Base-by-base conservation (phyloP, 768 basidiomycete species). In the Podaxis sp. region DNA sequence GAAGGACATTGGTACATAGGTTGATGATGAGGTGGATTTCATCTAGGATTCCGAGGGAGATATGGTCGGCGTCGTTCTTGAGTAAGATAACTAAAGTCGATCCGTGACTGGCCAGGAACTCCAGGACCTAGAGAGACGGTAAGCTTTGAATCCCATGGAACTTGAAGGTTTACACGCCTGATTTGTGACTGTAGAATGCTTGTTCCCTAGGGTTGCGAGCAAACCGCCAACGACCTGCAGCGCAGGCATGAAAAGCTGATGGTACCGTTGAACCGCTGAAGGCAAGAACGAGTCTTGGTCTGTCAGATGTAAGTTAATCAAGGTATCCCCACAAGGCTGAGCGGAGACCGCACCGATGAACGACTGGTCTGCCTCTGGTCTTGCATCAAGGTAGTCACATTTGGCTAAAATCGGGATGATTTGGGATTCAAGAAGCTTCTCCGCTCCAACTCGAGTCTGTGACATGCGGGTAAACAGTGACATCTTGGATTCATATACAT, bases 401-500 rank as follows among this genome's bases (percentile, higher is more conserved):
- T 90, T 87, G 0, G 90, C 85, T 50, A 98, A 77, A 15, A 86
- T 80, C 2, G 87, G 82, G 10, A 97, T 79, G 1, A 95, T 67
- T 59, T 91, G 90, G 1, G 87, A 83, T 62, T 95, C 93, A 4
- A 97, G 73, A 24, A 98, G 75, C 49, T 88, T 84, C 69, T 97
- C 95, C 2, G 95, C 94, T 2, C 96, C 96, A 62, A 82, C 77
- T 50, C 90, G 82, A 2, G 88, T 91, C 71, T 95, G 90, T 0
- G 93, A 86, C 76, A 97, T 85, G 33, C 93, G 85, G 28, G 90
- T 84, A 63, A 98, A 86, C 65, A 97, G 77, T 3, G 95, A 92
- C 86, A 96, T 89, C 75, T 96, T 96, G 13, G 95, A 86, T 71
- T 98, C 96, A 68, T 95, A 98, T 13, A 98, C 91, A 74, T 97